Evolutionary conservation across 768 basidiomycete species (phyloP).

Genomic region (Peribolospora kevripleyi): DNA sequence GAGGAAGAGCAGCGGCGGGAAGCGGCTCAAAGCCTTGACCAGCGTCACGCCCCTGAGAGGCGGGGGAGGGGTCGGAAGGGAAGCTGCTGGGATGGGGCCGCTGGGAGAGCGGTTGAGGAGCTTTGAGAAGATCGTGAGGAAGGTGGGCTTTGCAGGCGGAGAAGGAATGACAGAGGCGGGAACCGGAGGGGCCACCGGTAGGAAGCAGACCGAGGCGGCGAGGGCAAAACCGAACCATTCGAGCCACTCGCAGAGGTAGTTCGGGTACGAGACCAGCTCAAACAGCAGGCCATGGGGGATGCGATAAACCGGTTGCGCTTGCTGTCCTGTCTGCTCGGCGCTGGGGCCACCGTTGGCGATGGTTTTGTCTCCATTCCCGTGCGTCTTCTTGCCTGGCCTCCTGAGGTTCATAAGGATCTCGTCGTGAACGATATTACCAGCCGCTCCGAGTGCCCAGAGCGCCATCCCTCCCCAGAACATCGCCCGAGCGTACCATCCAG

Average conservation of each 20-base stretch:
- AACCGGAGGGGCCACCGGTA: not conserved
- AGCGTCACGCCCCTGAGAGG: slow-evolving; percentile 4
- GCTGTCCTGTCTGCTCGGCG: not conserved
- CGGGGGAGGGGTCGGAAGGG: slow-evolving; percentile 26
- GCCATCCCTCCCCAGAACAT: slow-evolving; percentile 38
- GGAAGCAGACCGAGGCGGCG: slow-evolving; percentile 26
- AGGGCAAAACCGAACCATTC: slow-evolving; percentile 80
- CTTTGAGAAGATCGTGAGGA: not conserved
- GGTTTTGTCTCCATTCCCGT: slow-evolving; percentile 16
- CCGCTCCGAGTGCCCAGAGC: slow-evolving; percentile 47
- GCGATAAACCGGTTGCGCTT: slow-evolving; percentile 31
- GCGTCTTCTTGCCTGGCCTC: slow-evolving; percentile 14
- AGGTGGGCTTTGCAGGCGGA: too few relatives aligned
- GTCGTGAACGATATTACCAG: slow-evolving; percentile 67
- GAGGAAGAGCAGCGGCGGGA: slow-evolving; percentile 60
- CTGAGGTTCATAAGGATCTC: slow-evolving; percentile 58
- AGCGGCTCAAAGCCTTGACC: slow-evolving; percentile 1
- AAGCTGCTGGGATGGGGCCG: slow-evolving; percentile 5
- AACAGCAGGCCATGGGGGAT: slow-evolving; percentile 62
- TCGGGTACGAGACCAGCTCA: slow-evolving; percentile 60
- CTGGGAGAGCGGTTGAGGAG: not conserved
- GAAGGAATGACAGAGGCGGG: not conserved
- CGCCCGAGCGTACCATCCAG: not conserved
- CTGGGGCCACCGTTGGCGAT: slow-evolving; percentile 15
- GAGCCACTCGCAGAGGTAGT: slow-evolving; percentile 84